Conservation (phyloP, 2,329 filamentous ascomycete genomes). For the Capronia epimyces region DNA sequence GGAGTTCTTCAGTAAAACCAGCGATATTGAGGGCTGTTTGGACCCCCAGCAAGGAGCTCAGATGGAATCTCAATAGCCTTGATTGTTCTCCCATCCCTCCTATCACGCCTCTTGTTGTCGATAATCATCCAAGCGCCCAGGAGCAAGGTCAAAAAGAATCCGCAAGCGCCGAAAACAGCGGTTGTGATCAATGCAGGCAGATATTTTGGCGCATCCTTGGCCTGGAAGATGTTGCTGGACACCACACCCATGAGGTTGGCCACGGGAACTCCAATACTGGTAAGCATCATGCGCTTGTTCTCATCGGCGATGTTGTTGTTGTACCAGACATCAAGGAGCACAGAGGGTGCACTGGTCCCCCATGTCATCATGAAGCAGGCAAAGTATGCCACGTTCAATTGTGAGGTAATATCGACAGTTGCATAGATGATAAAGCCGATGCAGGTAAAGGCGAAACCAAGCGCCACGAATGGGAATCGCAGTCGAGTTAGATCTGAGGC, state of each 20-base stretch:
- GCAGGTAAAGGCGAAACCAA: constrained; percentile 70
- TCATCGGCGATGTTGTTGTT: constrained; percentile 81
- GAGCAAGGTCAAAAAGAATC: constrained; percentile 50
- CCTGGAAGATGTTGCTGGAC: constrained; percentile 61
- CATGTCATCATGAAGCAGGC: constrained; percentile 78
- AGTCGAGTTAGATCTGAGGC: constrained; percentile 42
- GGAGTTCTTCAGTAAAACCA: constrained; percentile 12
- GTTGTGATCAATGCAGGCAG: constrained; percentile 61
- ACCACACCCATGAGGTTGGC: constrained; percentile 74
- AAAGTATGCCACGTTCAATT: constrained; percentile 65
- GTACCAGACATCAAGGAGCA: constrained; percentile 66
- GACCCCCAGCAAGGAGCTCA: constrained; percentile 41
- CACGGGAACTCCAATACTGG: constrained; percentile 65
- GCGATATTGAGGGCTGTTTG: constrained; percentile 4
- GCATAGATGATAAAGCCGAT: constrained; percentile 74
- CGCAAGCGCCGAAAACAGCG: constrained; percentile 57
- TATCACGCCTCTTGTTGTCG: constrained; percentile 59
- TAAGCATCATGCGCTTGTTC: constrained; percentile 63
- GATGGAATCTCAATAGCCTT: constrained; percentile 55
- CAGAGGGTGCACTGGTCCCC: constrained; percentile 69
- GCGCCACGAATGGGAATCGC: constrained; percentile 67
- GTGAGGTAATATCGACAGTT: constrained; percentile 55
- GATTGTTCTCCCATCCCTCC: constrained; percentile 50
- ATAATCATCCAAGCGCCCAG: constrained; percentile 59
- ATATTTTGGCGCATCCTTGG: constrained; percentile 61